Conservation (phyloP, 257 asterid genomes). For the Solanum corneliomulleri region DNA sequence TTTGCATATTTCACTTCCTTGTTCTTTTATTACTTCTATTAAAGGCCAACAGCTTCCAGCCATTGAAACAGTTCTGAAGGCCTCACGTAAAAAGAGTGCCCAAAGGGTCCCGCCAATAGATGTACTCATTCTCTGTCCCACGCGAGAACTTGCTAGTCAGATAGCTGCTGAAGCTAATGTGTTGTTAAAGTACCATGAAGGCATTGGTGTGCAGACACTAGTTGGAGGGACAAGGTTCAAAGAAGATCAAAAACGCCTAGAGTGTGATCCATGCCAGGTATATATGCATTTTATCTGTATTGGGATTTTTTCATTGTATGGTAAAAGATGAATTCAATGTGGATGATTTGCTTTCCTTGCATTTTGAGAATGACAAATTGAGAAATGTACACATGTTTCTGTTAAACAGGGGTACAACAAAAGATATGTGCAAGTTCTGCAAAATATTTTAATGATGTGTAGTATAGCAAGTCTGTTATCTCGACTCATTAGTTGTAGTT, state of each 20-base stretch:
- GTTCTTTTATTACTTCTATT: slow-evolving; percentile 28
- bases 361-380: background rate
- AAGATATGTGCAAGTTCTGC: background rate
- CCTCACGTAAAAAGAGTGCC: slow-evolving; percentile 16
- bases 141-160: slow-evolving; percentile 97
- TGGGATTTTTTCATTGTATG: background rate
- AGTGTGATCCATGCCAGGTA: slow-evolving; percentile 74
- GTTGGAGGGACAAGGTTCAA: slow-evolving; percentile 92
- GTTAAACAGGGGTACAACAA: background rate
- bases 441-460: background rate
- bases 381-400: background rate
- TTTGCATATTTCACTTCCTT: background rate
- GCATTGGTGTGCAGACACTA: slow-evolving; percentile 74
- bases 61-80: slow-evolving; percentile 95
- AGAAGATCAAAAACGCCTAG: slow-evolving; percentile 67
- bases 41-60: slow-evolving; percentile 96
- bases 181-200: slow-evolving; percentile 76
- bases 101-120: slow-evolving; percentile 46
- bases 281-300: background rate
- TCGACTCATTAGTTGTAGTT: background rate
- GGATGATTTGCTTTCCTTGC: background rate
- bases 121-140: slow-evolving; percentile 81
- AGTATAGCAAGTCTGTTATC: background rate
- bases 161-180: slow-evolving; percentile 87
- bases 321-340: background rate